Conservation (phyloP, 1,284 basidiomycete genomes). For the Trichosporon inkin region DNA sequence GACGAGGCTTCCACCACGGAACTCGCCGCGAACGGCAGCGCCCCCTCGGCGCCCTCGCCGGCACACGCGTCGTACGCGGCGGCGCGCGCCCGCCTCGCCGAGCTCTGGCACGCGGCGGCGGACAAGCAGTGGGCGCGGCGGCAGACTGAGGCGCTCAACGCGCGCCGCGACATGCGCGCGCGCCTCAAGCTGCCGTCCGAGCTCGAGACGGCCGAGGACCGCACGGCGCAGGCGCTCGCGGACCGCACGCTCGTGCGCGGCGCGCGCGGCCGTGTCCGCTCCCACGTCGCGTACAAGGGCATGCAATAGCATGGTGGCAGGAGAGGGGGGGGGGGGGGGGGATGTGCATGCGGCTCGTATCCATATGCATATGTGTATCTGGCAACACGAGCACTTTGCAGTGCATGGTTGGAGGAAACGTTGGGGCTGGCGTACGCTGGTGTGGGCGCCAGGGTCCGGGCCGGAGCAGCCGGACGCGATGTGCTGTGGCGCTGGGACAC, state of each 20-base stretch:
- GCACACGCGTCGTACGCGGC: background rate
- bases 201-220: background rate
- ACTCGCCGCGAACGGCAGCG: background rate
- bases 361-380: no score
- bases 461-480: no score
- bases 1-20: background rate
- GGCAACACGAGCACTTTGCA: no score
- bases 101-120: background rate
- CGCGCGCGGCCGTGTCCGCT: background rate
- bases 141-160: background rate
- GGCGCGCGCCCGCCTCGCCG: background rate
- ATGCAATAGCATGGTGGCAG: no score
- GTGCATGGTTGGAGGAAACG: no score
- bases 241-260: background rate
- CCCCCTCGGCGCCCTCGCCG: background rate
- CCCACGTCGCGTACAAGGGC: background rate
- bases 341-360: no score
- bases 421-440: no score
- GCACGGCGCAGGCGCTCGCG: background rate
- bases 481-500: no score
- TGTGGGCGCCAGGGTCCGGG: no score
- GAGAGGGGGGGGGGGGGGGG: no score
- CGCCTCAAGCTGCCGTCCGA: background rate
- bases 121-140: constrained; percentile 3
- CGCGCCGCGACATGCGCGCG: background rate